Conservation (phyloP, 495 filamentous ascomycete genomes). For the Terfezia boudieri region DNA sequence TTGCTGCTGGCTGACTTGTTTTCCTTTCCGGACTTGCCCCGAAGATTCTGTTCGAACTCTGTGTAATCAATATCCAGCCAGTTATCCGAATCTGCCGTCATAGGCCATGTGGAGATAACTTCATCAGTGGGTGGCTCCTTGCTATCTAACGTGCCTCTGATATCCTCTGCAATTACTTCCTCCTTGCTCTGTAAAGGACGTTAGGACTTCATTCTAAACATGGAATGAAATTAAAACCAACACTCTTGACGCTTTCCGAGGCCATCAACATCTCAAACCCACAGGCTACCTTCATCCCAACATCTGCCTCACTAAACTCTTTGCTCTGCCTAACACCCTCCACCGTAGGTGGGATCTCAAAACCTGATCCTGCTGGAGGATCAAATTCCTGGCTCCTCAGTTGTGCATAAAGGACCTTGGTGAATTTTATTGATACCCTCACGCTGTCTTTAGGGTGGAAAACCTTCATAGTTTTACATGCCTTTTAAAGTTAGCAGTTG, state of each 20-base stretch:
- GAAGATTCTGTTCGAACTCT: slow-evolving; percentile 66
- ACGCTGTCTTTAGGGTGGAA: slow-evolving; percentile 67
- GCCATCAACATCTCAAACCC: slow-evolving; percentile 76
- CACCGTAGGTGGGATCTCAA: not conserved
- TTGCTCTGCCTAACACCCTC: slow-evolving; percentile 14
- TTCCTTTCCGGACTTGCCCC: slow-evolving; percentile 25
- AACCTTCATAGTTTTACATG: not conserved
- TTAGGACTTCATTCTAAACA: slow-evolving; percentile 50
- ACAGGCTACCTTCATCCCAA: slow-evolving; percentile 74
- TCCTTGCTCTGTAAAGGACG: slow-evolving; percentile 1
- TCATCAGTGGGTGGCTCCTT: slow-evolving; percentile 42
- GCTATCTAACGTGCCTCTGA: slow-evolving; percentile 14
- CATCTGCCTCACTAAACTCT: slow-evolving; percentile 31
- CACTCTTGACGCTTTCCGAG: slow-evolving; percentile 18
- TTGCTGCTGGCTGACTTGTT: slow-evolving; percentile 5
- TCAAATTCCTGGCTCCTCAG: slow-evolving; percentile 72
- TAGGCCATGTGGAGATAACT: slow-evolving; percentile 50
- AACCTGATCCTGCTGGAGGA: slow-evolving; percentile 27
- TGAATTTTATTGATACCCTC: slow-evolving; percentile 55
- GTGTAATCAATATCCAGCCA: slow-evolving; percentile 86
- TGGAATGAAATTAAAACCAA: slow-evolving; percentile 24
- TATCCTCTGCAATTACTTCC: not conserved
- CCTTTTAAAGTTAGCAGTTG: slow-evolving; percentile 13
- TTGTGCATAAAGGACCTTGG: slow-evolving; percentile 75
- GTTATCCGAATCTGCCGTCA: slow-evolving; percentile 52